Base-by-base conservation (phyloP, 306 rosid species). In the Malus domestica region DNA sequence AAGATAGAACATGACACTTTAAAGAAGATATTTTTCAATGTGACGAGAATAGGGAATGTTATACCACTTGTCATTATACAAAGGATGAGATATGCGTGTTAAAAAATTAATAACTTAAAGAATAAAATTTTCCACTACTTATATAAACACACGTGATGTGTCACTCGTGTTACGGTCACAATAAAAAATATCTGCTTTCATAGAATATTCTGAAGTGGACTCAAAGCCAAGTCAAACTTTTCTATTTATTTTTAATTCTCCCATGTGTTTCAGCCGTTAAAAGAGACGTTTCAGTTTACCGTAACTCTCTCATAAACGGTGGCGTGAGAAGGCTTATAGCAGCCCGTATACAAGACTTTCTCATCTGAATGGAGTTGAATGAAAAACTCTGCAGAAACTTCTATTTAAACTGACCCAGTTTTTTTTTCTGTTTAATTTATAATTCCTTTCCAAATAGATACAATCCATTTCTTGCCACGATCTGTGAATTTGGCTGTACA, bases 401-500 rank as follows among this genome's bases (percentile, higher is more conserved):
- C 12, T 14, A 63, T 63, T 63, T 62, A 15, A 60, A 23, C 19
- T 30, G 3, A 62, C 42, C 67, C 5, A 14, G 40, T 16, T 62
- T 29, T 27, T 29, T 60, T 19, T 29, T 62, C 22, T 61, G 14
- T 13, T 14, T 27, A 5, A 11, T 58, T 61, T 63, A 63, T 40
- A 29, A 30, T 63, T 63, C 35, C 44, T 15, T 57, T 72, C 55
- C 55, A 73, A 64, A 58, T 23, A 23, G 54, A 23, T 14, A 59
- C 38, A 32, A 15, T 20, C 27, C 18, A 33, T 42, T 2, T 19
- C 57, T 40, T 57, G 23, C 54, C 38, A 35, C 8, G 52, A 18
- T 22, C 22, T 55, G 33, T 45, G 19, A 62, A 22, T 74, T 81
- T 85, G 83, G 83, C 71, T 55, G 52, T 45, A 14, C 42, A 15